Evolutionary conservation across 2,329 filamentous ascomycete genomes (phyloP).

Genomic region (Hortaea sp.): DNA sequence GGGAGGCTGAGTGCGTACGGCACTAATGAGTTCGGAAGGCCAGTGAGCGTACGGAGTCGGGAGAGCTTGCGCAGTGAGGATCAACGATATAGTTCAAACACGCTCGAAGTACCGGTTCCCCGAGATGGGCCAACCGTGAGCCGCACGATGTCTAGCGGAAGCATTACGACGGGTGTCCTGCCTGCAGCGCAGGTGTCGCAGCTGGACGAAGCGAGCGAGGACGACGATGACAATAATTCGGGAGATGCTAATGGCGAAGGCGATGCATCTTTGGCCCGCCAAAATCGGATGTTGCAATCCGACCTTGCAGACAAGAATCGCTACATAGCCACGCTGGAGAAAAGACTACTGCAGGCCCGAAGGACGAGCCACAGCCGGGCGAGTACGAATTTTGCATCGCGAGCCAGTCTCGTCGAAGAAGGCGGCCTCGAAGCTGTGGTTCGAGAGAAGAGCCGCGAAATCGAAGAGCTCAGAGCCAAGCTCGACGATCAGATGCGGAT

Average conservation of each 20-base stretch:
- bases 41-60: constrained; percentile 22
- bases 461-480: constrained; percentile 76
- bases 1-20: constrained; percentile 28
- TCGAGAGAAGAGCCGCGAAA: constrained; percentile 85
- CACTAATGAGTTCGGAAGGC: constrained; percentile 24
- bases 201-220: constrained; percentile 26
- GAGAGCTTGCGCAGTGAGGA: constrained; percentile 15
- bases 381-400: constrained; percentile 57
- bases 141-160: constrained; percentile 21
- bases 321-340: constrained; percentile 90
- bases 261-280: constrained; percentile 68
- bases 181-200: constrained; percentile 20
- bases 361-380: constrained; percentile 82
- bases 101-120: constrained; percentile 30
- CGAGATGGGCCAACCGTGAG: constrained; percentile 11
- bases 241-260: constrained; percentile 54
- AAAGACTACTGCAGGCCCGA: constrained; percentile 79
- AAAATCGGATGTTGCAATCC: constrained; percentile 85
- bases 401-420: constrained; percentile 38
- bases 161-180: constrained; percentile 20
- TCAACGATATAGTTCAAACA: constrained; percentile 22
- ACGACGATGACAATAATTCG: constrained; percentile 44
- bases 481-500: constrained; percentile 94
- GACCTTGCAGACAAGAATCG: constrained; percentile 94
- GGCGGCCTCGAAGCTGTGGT: constrained; percentile 60